Evolutionary conservation across 768 basidiomycete genomes (phyloP).

Genomic region (Mycena crocata): DNA sequence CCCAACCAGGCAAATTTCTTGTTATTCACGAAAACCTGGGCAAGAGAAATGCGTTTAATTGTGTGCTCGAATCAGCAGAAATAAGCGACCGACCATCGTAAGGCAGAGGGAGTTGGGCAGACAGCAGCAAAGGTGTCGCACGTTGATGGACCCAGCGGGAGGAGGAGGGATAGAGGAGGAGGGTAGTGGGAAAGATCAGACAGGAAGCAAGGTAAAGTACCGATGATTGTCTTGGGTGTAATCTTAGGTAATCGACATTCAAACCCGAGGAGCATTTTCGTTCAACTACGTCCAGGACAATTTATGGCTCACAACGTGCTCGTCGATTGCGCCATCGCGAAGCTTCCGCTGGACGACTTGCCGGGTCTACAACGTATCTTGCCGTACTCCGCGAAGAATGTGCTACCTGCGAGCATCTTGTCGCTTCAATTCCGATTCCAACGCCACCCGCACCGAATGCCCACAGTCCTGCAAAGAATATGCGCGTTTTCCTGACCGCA

Average conservation of each 20-base stretch:
- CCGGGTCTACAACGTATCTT: slow-evolving; percentile 16
- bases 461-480: background rate
- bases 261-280: slow-evolving; percentile 16
- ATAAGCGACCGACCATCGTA: slow-evolving; percentile 6
- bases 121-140: slow-evolving; percentile 1
- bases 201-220: background rate
- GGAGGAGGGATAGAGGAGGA: background rate
- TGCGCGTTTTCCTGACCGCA: background rate
- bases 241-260: no score
- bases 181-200: slow-evolving; percentile 8
- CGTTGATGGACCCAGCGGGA: background rate
- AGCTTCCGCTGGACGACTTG: slow-evolving; percentile 18
- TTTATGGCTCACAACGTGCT: no score
- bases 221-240: no score
- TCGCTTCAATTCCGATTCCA: background rate
- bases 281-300: background rate
- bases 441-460: background rate
- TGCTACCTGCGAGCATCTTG: slow-evolving; percentile 15
- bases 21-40: slow-evolving; percentile 78
- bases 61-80: background rate
- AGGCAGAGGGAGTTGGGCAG: background rate
- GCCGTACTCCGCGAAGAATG: slow-evolving; percentile 9
- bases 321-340: slow-evolving; percentile 32
- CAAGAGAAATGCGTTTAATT: background rate
- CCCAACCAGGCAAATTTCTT: slow-evolving; percentile 82